Percentiles rank a stretch among this genome's conserved stretches.
Conservation (phyloP, 2,329 filamentous ascomycete genomes). For the Botrytis sinoallii region DNA sequence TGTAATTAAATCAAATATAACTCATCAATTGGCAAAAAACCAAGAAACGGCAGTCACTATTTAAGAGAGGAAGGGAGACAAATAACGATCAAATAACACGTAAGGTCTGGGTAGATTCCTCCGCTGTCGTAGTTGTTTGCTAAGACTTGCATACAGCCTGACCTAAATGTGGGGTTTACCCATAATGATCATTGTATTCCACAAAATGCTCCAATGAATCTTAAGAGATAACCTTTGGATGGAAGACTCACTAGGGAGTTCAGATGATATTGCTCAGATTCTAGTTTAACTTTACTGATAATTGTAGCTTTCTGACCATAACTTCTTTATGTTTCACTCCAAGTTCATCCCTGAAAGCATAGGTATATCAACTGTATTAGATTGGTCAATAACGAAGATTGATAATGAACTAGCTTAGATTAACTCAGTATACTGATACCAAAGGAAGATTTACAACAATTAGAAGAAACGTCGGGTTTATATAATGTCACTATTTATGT, state of each 20-base stretch:
- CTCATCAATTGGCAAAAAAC: not conserved
- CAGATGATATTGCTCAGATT: not conserved
- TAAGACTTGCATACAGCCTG: not conserved
- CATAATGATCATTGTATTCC: not conserved
- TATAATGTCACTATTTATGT: too few relatives aligned
- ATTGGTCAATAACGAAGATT: not conserved
- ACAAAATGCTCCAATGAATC: not conserved
- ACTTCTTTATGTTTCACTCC: not conserved
- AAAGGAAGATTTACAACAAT: too few relatives aligned
- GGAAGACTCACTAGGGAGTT: not conserved
- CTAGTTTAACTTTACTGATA: not conserved
- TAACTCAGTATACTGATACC: too few relatives aligned
- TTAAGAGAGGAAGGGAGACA: not conserved
- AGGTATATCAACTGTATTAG: not conserved
- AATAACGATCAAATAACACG: not conserved
- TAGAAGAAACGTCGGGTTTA: too few relatives aligned
- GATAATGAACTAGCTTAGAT: too few relatives aligned
- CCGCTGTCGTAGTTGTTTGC: fast-evolving
- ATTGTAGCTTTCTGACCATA: not conserved
- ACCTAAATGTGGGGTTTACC: not conserved
- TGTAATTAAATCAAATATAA: not conserved
- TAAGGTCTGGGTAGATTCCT: not conserved
- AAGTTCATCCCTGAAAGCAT: not conserved
- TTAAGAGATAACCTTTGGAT: not conserved
- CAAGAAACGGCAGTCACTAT: fast-evolving